phyloP scores from a whole-genome alignment of 75 land plant species.

The Pinus tabuliformis region DNA sequence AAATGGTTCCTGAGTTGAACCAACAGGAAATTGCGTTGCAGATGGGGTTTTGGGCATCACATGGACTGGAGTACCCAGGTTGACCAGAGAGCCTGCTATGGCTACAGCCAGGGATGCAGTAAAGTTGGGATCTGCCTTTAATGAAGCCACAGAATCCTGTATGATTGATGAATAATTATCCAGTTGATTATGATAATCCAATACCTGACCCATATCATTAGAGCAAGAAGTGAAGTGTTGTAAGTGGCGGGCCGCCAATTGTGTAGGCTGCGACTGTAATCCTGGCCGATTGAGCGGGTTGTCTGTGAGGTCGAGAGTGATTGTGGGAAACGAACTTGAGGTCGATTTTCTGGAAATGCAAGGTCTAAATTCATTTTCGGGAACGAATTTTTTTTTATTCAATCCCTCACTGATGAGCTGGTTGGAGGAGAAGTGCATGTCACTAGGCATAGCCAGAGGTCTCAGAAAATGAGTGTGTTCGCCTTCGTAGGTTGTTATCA shows the following conservation, averaged over 20 bases:
- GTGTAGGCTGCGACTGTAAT: no score
- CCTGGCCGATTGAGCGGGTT: neutral
- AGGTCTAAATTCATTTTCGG: neutral
- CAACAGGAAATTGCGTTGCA: no score
- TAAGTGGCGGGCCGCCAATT: no score
- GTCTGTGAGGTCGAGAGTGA: neutral
- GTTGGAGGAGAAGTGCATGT: neutral
- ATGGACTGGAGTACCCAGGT: neutral
- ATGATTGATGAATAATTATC: no score
- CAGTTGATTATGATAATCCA: no score
- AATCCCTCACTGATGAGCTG: no score
- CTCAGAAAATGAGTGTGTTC: constrained; percentile 1
- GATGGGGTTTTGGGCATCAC: no score
- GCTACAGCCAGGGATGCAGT: constrained; percentile 29
- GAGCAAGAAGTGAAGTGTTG: no score
- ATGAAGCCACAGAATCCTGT: constrained; percentile 11
- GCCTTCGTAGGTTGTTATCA: neutral
- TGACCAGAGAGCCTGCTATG: neutral
- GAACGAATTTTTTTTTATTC: neutral
- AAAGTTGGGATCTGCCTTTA: constrained; percentile 24
- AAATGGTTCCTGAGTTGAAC: no score
- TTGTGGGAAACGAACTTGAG: neutral
- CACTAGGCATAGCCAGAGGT: neutral
- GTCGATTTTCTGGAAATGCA: constrained; percentile 1
- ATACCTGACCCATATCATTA: no score